phyloP scores from a whole-genome alignment of 1,284 basidiomycete genomes.

The Boletus hoseneyae region DNA sequence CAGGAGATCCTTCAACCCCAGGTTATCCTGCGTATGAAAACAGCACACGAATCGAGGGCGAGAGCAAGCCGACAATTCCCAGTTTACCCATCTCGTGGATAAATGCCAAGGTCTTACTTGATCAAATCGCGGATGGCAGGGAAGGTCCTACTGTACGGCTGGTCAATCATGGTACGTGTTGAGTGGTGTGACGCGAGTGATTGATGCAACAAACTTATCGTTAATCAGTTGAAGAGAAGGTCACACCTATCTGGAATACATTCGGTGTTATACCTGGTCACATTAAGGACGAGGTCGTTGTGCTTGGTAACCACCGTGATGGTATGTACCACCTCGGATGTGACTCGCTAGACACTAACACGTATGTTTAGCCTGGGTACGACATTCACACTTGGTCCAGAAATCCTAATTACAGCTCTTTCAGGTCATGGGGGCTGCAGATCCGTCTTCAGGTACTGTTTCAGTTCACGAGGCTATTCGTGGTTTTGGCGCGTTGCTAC shows the following conservation, averaged over 20 bases:
- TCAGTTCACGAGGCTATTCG: slow-evolving; percentile 70
- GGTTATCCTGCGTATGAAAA: slow-evolving; percentile 73
- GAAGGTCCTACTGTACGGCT: slow-evolving; percentile 41
- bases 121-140: slow-evolving; percentile 36
- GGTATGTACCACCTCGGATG: slow-evolving; percentile 36
- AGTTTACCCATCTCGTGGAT: slow-evolving; percentile 58
- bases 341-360: slow-evolving; percentile 2
- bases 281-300: slow-evolving; percentile 70
- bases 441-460: slow-evolving; percentile 81
- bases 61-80: slow-evolving; percentile 65
- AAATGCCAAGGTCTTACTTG: slow-evolving; percentile 48
- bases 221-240: slow-evolving; percentile 41
- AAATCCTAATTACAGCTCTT: not conserved
- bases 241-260: slow-evolving; percentile 60
- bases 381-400: slow-evolving; percentile 3
- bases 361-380: slow-evolving; percentile 28
- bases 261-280: slow-evolving; percentile 76
- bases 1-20: slow-evolving; percentile 70
- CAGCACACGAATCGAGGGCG: slow-evolving; percentile 55
- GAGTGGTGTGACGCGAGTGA: slow-evolving; percentile 1
- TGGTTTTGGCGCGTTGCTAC: slow-evolving; percentile 64
- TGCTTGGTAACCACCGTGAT: slow-evolving; percentile 77
- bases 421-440: slow-evolving; percentile 62
- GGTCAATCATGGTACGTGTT: slow-evolving; percentile 44
- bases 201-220: not conserved